phyloP scores from a whole-genome alignment of 495 filamentous ascomycete genomes.

The Chaetomium tenue region DNA sequence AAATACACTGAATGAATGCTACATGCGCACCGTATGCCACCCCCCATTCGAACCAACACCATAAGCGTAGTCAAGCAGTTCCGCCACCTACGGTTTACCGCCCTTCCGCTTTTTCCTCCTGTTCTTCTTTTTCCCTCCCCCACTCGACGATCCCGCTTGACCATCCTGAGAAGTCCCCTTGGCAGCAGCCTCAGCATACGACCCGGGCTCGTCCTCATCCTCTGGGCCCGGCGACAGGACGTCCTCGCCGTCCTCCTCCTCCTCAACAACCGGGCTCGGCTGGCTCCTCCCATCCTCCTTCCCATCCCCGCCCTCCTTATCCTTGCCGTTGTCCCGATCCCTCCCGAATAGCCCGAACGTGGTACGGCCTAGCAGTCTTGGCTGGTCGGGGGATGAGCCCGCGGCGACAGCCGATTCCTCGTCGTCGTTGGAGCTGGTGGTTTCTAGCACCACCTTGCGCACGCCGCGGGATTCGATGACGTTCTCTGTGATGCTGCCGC shows the following conservation, averaged over 20 bases:
- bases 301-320: neutral
- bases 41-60: neutral
- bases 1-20: conserved; percentile 6
- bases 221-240: conserved; percentile 18
- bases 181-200: conserved; percentile 9
- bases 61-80: conserved; percentile 23
- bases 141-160: conserved; percentile 19
- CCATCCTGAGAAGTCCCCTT: neutral
- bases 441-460: conserved; percentile 80
- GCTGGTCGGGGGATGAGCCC: conserved; percentile 20
- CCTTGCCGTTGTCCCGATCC: neutral
- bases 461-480: conserved; percentile 77
- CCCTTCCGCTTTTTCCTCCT: conserved; percentile 46
- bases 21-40: conserved; percentile 3
- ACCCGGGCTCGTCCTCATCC: conserved; percentile 13
- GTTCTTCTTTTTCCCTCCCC: conserved; percentile 36
- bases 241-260: conserved; percentile 30
- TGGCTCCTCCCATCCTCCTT: conserved; percentile 1
- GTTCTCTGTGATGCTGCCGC: conserved; percentile 87
- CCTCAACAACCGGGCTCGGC: neutral
- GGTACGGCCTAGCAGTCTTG: conserved; percentile 20
- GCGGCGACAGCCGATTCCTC: conserved; percentile 33
- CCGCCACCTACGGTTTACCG: conserved; percentile 39
- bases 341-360: conserved; percentile 23
- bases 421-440: conserved; percentile 52